phyloP scores from a whole-genome alignment of 2,329 filamentous ascomycete genomes.

The Sporothrix pseudoabietina region DNA sequence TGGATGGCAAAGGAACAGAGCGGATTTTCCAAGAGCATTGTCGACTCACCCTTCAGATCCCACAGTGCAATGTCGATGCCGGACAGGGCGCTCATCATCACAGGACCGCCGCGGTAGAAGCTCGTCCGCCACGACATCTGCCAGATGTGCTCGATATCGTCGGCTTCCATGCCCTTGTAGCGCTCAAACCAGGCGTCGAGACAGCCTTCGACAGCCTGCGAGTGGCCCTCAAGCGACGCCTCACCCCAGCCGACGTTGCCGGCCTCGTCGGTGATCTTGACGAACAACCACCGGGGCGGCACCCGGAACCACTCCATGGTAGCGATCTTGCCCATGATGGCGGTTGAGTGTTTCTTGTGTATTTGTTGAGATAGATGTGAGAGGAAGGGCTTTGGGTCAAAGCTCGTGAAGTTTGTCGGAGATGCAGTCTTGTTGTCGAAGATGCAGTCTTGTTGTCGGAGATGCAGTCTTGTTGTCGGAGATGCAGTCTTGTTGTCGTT shows the following conservation, averaged over 20 bases:
- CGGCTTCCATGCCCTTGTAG: slow-evolving; percentile 63
- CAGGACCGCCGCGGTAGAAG: slow-evolving; percentile 71
- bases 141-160: slow-evolving; percentile 73
- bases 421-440: background rate
- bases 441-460: background rate
- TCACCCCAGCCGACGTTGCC: slow-evolving; percentile 66
- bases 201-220: slow-evolving; percentile 65
- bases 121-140: slow-evolving; percentile 64
- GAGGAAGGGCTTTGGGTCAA: background rate
- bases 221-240: slow-evolving; percentile 66
- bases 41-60: slow-evolving; percentile 57
- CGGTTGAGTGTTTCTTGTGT: background rate
- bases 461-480: background rate
- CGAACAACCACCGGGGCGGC: slow-evolving; percentile 68
- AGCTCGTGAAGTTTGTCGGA: no score
- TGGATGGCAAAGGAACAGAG: background rate
- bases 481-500: background rate
- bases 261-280: slow-evolving; percentile 65
- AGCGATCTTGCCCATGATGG: slow-evolving; percentile 50
- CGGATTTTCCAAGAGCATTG: background rate
- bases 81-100: slow-evolving; percentile 71
- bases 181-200: slow-evolving; percentile 61
- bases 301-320: slow-evolving; percentile 67
- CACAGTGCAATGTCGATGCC: slow-evolving; percentile 72
- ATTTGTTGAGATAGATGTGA: background rate